These are phyloP conservation scores for Kuraishia capsulata DNA, from an alignment of 805 yeast species.

Conservation along the genomic window DNA sequence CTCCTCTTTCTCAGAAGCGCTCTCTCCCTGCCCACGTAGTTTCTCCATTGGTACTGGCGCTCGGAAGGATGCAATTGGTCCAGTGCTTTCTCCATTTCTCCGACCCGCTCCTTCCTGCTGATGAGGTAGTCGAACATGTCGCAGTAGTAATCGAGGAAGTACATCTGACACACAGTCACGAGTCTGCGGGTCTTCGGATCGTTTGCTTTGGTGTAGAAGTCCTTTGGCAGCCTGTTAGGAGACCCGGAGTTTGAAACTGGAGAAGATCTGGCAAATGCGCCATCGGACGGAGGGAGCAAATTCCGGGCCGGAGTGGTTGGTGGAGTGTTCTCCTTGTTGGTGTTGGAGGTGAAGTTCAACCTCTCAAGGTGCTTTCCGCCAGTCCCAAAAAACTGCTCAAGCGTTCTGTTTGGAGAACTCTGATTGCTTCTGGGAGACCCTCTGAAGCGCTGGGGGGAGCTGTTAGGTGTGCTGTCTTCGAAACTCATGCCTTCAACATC, in stretches of 20 bases:
- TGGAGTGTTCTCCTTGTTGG: conserved; percentile 33
- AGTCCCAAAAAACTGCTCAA: conserved; percentile 12
- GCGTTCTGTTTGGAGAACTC: background rate
- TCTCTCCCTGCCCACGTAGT: conserved; percentile 77
- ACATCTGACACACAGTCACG: conserved; percentile 89
- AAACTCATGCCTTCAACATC: conserved; percentile 24
- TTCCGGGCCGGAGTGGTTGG: conserved; percentile 17
- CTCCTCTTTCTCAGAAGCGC: conserved; percentile 81
- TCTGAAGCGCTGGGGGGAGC: background rate
- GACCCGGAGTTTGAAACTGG: conserved; percentile 9
- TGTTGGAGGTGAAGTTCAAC: conserved; percentile 30
- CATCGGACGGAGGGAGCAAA: conserved; percentile 8
- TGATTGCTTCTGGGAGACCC: conserved; percentile 1
- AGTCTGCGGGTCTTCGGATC: conserved; percentile 73
- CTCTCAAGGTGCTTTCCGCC: conserved; percentile 17
- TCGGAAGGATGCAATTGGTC: conserved; percentile 22
- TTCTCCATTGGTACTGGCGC: conserved; percentile 58
- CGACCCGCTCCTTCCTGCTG: conserved; percentile 73
- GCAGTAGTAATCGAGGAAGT: conserved; percentile 90
- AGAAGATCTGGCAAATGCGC: conserved; percentile 12
- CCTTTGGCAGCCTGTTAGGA: conserved; percentile 21
- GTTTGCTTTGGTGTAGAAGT: conserved; percentile 50
- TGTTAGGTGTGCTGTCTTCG: conserved; percentile 4
- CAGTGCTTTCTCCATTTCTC: conserved; percentile 54
- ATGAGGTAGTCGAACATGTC: conserved; percentile 92